Conservation (phyloP, 1,284 basidiomycete genomes). For the Farysia itapuensis region DNA sequence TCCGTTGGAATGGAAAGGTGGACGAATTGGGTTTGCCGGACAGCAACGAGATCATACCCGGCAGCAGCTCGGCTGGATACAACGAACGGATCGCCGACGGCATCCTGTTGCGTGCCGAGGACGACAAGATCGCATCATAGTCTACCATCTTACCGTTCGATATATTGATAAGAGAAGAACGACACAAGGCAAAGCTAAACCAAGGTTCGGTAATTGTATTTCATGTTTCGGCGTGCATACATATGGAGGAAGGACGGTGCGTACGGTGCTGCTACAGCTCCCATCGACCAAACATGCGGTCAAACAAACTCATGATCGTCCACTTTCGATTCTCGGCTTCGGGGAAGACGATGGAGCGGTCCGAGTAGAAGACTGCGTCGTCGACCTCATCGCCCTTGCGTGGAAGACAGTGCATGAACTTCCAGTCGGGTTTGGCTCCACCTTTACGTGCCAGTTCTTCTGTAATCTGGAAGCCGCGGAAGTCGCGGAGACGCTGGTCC, state of each 20-base stretch:
- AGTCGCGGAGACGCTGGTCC: constrained; percentile 81
- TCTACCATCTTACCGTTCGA: constrained; percentile 2
- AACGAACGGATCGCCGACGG: constrained; percentile 65
- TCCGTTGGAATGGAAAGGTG: constrained; percentile 82
- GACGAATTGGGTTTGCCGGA: constrained; percentile 74
- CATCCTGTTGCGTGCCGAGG: constrained; percentile 30
- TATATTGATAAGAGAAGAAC: not conserved
- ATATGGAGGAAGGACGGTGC: not conserved
- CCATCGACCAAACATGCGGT: constrained; percentile 51
- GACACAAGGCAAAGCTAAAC: not conserved
- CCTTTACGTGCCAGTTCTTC: constrained; percentile 67
- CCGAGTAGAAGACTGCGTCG: constrained; percentile 57
- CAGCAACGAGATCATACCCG: constrained; percentile 79
- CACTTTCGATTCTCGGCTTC: constrained; percentile 60
- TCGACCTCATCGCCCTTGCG: constrained; percentile 81
- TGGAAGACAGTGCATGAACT: constrained; percentile 94
- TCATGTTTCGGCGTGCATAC: not conserved
- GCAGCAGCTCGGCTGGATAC: constrained; percentile 73
- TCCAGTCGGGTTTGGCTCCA: constrained; percentile 84
- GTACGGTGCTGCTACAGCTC: constrained; percentile 24
- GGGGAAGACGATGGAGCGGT: constrained; percentile 56
- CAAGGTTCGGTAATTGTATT: not conserved
- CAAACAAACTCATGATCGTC: constrained; percentile 59
- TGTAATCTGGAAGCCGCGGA: constrained; percentile 91
- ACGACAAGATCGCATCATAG: constrained; percentile 12